phyloP scores from a whole-genome alignment of 257 asterid species.

The Nicotiana otophora region DNA sequence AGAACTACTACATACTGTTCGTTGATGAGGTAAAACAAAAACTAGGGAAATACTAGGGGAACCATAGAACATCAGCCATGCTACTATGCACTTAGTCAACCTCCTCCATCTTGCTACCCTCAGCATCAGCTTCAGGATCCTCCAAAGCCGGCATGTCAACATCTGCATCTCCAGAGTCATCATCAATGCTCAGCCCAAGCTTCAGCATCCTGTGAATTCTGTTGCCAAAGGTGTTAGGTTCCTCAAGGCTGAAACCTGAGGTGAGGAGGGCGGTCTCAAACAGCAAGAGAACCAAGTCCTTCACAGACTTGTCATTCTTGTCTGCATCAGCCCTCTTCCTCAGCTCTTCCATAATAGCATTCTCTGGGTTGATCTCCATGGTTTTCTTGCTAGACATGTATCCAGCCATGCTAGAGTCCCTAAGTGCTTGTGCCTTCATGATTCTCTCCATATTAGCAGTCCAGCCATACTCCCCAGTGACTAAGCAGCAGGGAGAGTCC shows the following conservation, averaged over 20 bases:
- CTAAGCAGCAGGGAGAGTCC: conserved; percentile 58
- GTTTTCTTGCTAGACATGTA: conserved; percentile 63
- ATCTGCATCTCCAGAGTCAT: conserved; percentile 41
- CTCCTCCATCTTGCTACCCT: conserved; percentile 69
- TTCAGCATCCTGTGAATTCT: conserved; percentile 60
- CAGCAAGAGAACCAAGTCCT: conserved; percentile 50
- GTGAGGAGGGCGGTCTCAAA: conserved; percentile 57
- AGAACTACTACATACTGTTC: too few species aligned
- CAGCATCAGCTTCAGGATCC: conserved; percentile 48
- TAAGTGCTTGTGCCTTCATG: conserved; percentile 48
- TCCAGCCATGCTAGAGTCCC: conserved; percentile 57
- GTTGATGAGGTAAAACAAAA: too few species aligned
- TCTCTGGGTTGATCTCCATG: conserved; percentile 59
- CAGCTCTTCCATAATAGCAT: conserved; percentile 58
- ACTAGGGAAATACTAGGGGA: too few species aligned
- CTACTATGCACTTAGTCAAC: conserved; percentile 30
- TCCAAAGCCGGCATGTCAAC: conserved; percentile 50
- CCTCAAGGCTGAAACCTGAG: conserved; percentile 57
- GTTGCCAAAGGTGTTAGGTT: conserved; percentile 53
- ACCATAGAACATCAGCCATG: too few species aligned
- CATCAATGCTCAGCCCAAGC: conserved; percentile 57
- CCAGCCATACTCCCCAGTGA: conserved; percentile 61
- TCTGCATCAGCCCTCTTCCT: conserved; percentile 59
- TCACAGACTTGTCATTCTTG: conserved; percentile 54
- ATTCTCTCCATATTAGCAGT: conserved; percentile 45